phyloP scores from a whole-genome alignment of 192 early-diverging fungal species.

The Backusella sp. region DNA sequence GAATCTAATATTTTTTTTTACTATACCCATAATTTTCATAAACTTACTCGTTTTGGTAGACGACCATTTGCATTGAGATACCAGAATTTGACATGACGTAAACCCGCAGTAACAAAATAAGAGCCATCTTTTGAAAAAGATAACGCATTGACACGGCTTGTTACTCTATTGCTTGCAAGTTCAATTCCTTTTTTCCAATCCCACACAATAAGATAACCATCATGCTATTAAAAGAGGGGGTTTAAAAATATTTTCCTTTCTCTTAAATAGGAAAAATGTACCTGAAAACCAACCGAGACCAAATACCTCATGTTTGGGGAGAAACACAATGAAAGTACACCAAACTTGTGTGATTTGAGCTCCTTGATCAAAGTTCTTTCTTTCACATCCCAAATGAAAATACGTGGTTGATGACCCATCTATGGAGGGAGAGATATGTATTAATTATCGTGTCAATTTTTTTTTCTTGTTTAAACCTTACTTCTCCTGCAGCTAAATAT shows the following conservation, averaged over 20 bases:
- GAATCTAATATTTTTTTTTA: too few species aligned
- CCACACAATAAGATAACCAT: constrained; percentile 81
- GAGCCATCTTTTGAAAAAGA: constrained; percentile 61
- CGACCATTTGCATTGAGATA: constrained; percentile 51
- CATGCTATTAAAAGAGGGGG: constrained; percentile 55
- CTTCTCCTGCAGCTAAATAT: constrained; percentile 77
- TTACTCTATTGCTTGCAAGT: constrained; percentile 64
- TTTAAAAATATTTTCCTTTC: neutral
- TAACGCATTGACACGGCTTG: constrained; percentile 58
- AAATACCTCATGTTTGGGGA: constrained; percentile 68
- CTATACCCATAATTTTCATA: too few species aligned
- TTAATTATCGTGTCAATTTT: neutral
- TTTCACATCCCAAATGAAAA: constrained; percentile 68
- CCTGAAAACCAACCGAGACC: constrained; percentile 76
- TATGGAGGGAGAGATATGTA: constrained; percentile 18
- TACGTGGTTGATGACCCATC: constrained; percentile 77
- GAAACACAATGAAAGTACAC: constrained; percentile 65
- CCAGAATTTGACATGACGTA: constrained; percentile 83
- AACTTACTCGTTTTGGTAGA: constrained; percentile 31
- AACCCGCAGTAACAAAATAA: constrained; percentile 77
- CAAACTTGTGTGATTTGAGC: constrained; percentile 77
- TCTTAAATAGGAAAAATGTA: constrained; percentile 26
- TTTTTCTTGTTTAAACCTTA: constrained; percentile 23
- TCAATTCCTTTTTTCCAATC: constrained; percentile 66
- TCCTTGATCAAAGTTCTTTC: constrained; percentile 53